These are phyloP conservation scores for Isabelozyma heimii DNA, from an alignment of 805 yeast species.

Conservation along the genomic window DNA sequence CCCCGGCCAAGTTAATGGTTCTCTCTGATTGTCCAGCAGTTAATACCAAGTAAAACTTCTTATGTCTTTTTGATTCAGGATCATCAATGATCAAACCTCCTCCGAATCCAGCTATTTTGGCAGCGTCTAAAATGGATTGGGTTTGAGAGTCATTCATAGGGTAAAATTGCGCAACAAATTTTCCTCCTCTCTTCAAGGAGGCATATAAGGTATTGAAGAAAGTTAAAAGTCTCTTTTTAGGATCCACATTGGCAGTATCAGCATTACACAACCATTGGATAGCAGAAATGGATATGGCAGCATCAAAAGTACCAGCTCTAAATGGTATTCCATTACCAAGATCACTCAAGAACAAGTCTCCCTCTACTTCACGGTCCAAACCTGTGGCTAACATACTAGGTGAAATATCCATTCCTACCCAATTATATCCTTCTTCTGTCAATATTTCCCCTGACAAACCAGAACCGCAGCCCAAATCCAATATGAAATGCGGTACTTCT, in stretches of 20 bases:
- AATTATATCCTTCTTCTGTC: slow-evolving; percentile 87
- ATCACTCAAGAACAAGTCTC: slow-evolving; percentile 88
- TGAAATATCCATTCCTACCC: slow-evolving; percentile 97
- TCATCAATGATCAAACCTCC: slow-evolving; percentile 95
- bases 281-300: slow-evolving; percentile 91
- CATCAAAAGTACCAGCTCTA: slow-evolving; percentile 94
- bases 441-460: slow-evolving; percentile 94
- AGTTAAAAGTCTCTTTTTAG: slow-evolving; percentile 71
- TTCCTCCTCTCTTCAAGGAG: slow-evolving; percentile 87
- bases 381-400: slow-evolving; percentile 96
- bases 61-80: slow-evolving; percentile 87
- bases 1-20: slow-evolving; percentile 74
- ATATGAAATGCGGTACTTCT: slow-evolving; percentile 60
- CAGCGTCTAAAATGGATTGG: slow-evolving; percentile 73
- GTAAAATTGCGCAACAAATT: slow-evolving; percentile 95
- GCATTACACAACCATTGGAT: slow-evolving; percentile 99
- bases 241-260: slow-evolving; percentile 78
- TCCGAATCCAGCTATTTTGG: slow-evolving; percentile 91
- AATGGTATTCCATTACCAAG: slow-evolving; percentile 94
- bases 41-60: slow-evolving; percentile 84
- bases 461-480: slow-evolving; percentile 97
- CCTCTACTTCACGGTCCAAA: slow-evolving; percentile 86
- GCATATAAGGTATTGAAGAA: slow-evolving; percentile 90
- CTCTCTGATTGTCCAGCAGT: slow-evolving; percentile 82
- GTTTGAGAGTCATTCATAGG: slow-evolving; percentile 88